phyloP scores from a whole-genome alignment of 768 basidiomycete genomes.

The Lanmaoa pseudosensibilis region DNA sequence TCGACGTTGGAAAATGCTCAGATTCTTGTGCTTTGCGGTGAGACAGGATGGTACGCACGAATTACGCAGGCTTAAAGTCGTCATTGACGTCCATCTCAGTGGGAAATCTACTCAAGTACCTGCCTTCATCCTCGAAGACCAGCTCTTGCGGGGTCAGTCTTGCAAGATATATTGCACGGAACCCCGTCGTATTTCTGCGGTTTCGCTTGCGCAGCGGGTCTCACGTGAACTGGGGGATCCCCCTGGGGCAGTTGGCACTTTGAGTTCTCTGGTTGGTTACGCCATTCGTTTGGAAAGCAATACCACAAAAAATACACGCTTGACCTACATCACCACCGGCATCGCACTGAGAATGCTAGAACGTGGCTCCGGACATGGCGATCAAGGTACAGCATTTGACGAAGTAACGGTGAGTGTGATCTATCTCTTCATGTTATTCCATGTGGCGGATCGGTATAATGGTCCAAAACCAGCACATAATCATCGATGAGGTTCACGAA shows the following conservation, averaged over 20 bases:
- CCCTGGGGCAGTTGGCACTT: slow-evolving; percentile 72
- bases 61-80: slow-evolving; percentile 35
- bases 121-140: slow-evolving; percentile 88
- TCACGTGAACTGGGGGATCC: slow-evolving; percentile 90
- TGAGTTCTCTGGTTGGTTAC: slow-evolving; percentile 84
- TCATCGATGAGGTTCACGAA: slow-evolving; percentile 98
- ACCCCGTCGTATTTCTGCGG: slow-evolving; percentile 92
- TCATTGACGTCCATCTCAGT: slow-evolving; percentile 39
- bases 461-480: slow-evolving; percentile 65
- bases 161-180: slow-evolving; percentile 96
- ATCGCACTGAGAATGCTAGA: slow-evolving; percentile 98
- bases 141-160: slow-evolving; percentile 71
- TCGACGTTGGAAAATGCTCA: slow-evolving; percentile 70
- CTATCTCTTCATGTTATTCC: slow-evolving; percentile 1
- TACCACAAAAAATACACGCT: slow-evolving; percentile 71
- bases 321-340: slow-evolving; percentile 90
- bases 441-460: neutral
- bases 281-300: slow-evolving; percentile 92
- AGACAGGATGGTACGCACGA: slow-evolving; percentile 66
- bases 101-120: slow-evolving; percentile 98
- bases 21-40: slow-evolving; percentile 83
- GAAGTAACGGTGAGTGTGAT: slow-evolving; percentile 80
- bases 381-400: slow-evolving; percentile 81
- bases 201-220: slow-evolving; percentile 91
- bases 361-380: slow-evolving; percentile 65